Percentiles rank a stretch among this genome's conserved stretches.
Conservation (phyloP, 805 yeast genomes). For the Nakazawaea populi region DNA sequence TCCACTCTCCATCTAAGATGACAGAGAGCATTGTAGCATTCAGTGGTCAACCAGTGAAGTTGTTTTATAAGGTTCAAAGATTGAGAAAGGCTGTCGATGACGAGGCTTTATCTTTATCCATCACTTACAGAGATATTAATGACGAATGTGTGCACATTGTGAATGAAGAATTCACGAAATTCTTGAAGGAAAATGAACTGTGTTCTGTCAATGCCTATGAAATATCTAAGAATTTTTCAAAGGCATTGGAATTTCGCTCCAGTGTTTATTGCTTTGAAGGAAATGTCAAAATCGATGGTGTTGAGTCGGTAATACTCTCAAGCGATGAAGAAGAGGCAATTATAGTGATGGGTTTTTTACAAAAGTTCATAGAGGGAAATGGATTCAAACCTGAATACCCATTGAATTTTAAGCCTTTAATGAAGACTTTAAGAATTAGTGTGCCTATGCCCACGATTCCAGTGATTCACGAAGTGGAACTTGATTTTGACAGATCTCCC, state of each 20-base stretch:
- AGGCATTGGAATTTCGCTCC: constrained; percentile 16
- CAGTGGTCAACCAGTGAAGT: constrained; percentile 65
- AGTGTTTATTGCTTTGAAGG: constrained; percentile 23
- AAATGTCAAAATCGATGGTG: constrained; percentile 11
- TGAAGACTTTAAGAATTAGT: constrained; percentile 29
- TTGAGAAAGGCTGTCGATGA: constrained; percentile 13
- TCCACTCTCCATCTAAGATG: constrained; percentile 18
- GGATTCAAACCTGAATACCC: background rate
- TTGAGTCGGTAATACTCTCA: background rate
- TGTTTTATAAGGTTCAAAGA: constrained; percentile 46
- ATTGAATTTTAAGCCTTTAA: background rate
- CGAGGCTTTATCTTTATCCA: constrained; percentile 29
- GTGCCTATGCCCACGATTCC: constrained; percentile 61
- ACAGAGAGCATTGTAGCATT: constrained; percentile 39
- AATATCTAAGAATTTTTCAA: constrained; percentile 8
- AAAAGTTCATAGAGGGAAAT: background rate
- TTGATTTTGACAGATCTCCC: constrained; percentile 29
- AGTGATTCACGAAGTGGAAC: constrained; percentile 53
- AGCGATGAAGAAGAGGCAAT: background rate
- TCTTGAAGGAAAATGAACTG: constrained; percentile 4
- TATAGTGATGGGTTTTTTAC: background rate
- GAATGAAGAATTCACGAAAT: constrained; percentile 14
- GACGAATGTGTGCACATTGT: constrained; percentile 35
- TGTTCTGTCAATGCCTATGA: background rate
- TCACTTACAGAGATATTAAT: constrained; percentile 39